These are phyloP conservation scores for Suillus subluteus DNA, from an alignment of 768 basidiomycete genomes.

Conservation along the genomic window DNA sequence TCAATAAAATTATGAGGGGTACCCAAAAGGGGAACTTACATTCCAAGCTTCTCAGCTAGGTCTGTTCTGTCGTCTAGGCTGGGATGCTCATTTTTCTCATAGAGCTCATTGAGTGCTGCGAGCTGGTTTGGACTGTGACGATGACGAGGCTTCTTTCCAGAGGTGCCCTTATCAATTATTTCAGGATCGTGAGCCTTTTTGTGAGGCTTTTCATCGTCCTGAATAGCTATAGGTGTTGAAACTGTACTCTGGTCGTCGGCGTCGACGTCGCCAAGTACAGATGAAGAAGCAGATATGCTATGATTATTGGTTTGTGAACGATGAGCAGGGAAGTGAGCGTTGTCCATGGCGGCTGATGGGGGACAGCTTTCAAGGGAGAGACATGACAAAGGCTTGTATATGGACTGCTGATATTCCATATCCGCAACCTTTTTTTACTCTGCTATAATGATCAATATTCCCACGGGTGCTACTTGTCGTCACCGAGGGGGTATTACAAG, in stretches of 20 bases:
- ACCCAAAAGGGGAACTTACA: conserved; percentile 54
- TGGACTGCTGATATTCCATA: conserved; percentile 43
- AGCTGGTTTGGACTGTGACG: conserved; percentile 75
- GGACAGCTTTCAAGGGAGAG: conserved; percentile 35
- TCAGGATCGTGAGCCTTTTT: conserved; percentile 31
- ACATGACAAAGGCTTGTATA: conserved; percentile 45
- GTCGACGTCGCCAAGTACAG: conserved; percentile 8
- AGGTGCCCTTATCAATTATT: conserved; percentile 23
- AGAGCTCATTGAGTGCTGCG: conserved; percentile 77
- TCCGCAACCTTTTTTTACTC: conserved; percentile 40
- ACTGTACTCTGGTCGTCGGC: not conserved
- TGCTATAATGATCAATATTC: conserved; percentile 34
- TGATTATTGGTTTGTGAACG: conserved; percentile 16
- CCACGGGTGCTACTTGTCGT: conserved; percentile 28
- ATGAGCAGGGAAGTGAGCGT: conserved; percentile 20
- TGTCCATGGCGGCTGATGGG: conserved; percentile 34
- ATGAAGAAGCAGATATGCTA: conserved; percentile 17
- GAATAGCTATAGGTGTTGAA: conserved; percentile 10
- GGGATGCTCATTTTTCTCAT: conserved; percentile 77
- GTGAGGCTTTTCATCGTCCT: conserved; percentile 30
- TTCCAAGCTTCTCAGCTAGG: conserved; percentile 73
- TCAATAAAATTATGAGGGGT: conserved; percentile 26
- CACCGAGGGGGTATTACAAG: conserved; percentile 12
- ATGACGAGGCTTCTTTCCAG: conserved; percentile 74
- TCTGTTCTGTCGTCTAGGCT: conserved; percentile 66